A percentile compares a stretch with the other conserved stretches of the same genome.
phyloP scores from a whole-genome alignment of 805 yeast species.

The Monosporozyma solicola region DNA sequence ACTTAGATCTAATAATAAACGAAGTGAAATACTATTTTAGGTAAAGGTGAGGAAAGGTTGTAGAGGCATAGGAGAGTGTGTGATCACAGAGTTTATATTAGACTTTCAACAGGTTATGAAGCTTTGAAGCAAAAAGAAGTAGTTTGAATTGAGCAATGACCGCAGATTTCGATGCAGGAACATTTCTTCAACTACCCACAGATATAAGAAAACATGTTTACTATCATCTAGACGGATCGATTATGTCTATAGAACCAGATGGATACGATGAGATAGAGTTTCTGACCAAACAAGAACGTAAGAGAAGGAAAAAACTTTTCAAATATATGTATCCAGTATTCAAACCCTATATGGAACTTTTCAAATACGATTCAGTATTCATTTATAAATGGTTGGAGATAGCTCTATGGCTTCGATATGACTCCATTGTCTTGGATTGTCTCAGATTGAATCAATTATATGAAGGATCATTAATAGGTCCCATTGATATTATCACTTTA shows the following conservation, averaged over 20 bases:
- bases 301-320: slow-evolving; percentile 3
- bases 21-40: background rate
- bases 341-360: slow-evolving; percentile 16
- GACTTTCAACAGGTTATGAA: background rate
- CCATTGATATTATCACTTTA: slow-evolving; percentile 19
- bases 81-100: too few species aligned
- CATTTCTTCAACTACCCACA: slow-evolving; percentile 20
- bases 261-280: background rate
- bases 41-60: background rate
- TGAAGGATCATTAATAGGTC: slow-evolving; percentile 16
- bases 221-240: slow-evolving; percentile 15
- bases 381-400: slow-evolving; percentile 19
- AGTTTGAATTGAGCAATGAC: background rate
- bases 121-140: background rate
- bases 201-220: slow-evolving; percentile 21
- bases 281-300: background rate
- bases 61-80: background rate
- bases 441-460: slow-evolving; percentile 20
- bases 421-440: slow-evolving; percentile 24
- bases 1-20: background rate
- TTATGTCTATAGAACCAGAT: slow-evolving; percentile 2
- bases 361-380: slow-evolving; percentile 18
- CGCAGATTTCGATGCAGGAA: slow-evolving; percentile 3
- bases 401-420: slow-evolving; percentile 23
- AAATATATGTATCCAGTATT: slow-evolving; percentile 10